Percentiles rank a stretch among this genome's conserved stretches.
phyloP scores from a whole-genome alignment of 495 filamentous ascomycete genomes.

The Podospora anserina region DNA sequence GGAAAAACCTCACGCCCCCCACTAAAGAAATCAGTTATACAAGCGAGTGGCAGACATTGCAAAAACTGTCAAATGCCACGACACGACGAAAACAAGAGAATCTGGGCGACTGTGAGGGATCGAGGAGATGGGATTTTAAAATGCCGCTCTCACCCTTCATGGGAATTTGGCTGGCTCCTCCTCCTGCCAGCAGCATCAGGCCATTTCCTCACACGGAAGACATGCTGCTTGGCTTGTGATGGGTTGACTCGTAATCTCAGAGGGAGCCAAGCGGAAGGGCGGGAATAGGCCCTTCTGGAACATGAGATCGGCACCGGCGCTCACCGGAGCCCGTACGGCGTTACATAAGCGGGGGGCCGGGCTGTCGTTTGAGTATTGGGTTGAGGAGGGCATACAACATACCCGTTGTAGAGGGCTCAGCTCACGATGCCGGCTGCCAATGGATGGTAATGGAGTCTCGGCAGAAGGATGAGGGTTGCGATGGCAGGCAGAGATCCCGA shows the following conservation, averaged over 20 bases:
- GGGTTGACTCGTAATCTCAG: not conserved
- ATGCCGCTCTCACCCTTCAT: slow-evolving; percentile 14
- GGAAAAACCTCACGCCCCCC: not conserved
- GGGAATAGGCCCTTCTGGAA: slow-evolving; percentile 28
- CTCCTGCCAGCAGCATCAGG: slow-evolving; percentile 5
- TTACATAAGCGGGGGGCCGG: not conserved
- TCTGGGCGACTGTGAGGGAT: not conserved
- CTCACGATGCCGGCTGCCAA: too few species aligned
- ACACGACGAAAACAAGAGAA: not conserved
- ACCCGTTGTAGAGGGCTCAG: not conserved
- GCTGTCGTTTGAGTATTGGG: not conserved
- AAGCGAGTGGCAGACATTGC: not conserved
- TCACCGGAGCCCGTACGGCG: not conserved
- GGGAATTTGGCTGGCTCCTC: slow-evolving; percentile 13
- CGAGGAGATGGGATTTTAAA: slow-evolving; percentile 7
- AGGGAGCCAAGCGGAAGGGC: slow-evolving; percentile 1
- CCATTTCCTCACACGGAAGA: not conserved
- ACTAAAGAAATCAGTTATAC: not conserved
- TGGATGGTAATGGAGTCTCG: not conserved
- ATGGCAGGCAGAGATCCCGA: slow-evolving; percentile 1
- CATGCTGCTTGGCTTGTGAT: slow-evolving; percentile 9
- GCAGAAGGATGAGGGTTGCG: not conserved
- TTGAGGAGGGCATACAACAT: not conserved
- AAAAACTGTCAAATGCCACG: not conserved
- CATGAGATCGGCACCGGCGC: slow-evolving; percentile 14